A percentile compares a stretch with the other conserved stretches of the same genome.
phyloP scores from a whole-genome alignment of 306 rosid species.

The Cicer chorassanicum region DNA sequence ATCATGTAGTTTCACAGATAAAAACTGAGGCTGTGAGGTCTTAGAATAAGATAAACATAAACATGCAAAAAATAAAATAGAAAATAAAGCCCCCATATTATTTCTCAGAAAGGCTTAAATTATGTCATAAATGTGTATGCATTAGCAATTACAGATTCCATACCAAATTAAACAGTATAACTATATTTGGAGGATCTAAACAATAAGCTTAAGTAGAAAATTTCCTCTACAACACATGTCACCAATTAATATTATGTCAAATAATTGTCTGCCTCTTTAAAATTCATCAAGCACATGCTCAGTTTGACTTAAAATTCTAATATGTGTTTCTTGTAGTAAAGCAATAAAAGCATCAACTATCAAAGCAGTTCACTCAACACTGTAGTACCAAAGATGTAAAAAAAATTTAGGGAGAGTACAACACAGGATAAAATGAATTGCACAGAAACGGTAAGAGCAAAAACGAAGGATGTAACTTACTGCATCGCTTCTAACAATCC shows the following conservation, averaged over 20 bases:
- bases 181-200: constrained; percentile 1
- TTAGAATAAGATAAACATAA: neutral
- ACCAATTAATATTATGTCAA: constrained; percentile 12
- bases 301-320: constrained; percentile 21
- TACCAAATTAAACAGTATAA: constrained; percentile 32
- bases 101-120: constrained; percentile 14
- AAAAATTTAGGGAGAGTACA: neutral
- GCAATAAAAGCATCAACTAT: constrained; percentile 15
- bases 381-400: neutral
- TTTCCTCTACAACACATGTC: constrained; percentile 22
- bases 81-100: constrained; percentile 4
- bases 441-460: constrained; percentile 20
- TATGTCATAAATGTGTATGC: constrained; percentile 13
- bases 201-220: constrained; percentile 5
- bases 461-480: constrained; percentile 54
- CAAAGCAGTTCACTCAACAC: constrained; percentile 24
- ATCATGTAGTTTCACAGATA: neutral
- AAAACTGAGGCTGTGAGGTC: neutral
- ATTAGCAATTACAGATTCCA: constrained; percentile 24
- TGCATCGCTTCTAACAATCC: constrained; percentile 75
- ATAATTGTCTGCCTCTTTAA: neutral
- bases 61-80: constrained; percentile 3
- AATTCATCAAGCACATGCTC: constrained; percentile 10
- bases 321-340: neutral
- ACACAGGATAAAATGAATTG: neutral